Evolutionary conservation across 768 basidiomycete species (phyloP).

Genomic region (Mrakia frigida): DNA sequence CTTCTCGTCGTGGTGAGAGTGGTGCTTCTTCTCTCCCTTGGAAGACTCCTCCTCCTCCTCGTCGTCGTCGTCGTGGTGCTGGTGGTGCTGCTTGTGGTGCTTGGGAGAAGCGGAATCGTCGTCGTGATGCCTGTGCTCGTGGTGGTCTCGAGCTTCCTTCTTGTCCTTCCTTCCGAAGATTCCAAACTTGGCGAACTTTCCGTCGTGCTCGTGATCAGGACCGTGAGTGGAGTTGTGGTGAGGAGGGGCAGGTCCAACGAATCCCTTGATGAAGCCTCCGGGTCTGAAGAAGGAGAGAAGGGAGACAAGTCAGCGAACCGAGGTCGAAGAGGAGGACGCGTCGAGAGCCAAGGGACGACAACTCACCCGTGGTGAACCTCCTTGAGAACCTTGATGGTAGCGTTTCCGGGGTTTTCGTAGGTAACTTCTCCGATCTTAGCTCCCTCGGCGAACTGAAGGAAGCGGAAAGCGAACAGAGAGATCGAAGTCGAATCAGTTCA

Average conservation of each 20-base stretch:
- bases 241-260: constrained; percentile 34
- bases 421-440: constrained; percentile 15
- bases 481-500: no score
- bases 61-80: constrained; percentile 7
- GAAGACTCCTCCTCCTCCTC: neutral
- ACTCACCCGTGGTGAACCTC: constrained; percentile 23
- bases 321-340: neutral
- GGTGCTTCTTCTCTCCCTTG: constrained; percentile 34
- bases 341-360: neutral
- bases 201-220: constrained; percentile 9
- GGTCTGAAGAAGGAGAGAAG: constrained; percentile 2
- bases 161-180: constrained; percentile 5
- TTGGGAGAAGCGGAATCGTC: neutral
- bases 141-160: neutral
- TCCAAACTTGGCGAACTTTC: constrained; percentile 3
- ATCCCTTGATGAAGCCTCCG: constrained; percentile 29
- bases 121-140: neutral
- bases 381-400: constrained; percentile 18
- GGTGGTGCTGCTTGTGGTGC: neutral
- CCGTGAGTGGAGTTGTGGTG: constrained; percentile 13
- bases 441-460: constrained; percentile 25
- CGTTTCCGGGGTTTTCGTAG: neutral
- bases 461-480: neutral
- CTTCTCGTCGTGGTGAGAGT: constrained; percentile 81
- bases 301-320: neutral